Evolutionary conservation across 352 stramenopile genomes (phyloP).

Genomic region (Phytopythium aichiense): DNA sequence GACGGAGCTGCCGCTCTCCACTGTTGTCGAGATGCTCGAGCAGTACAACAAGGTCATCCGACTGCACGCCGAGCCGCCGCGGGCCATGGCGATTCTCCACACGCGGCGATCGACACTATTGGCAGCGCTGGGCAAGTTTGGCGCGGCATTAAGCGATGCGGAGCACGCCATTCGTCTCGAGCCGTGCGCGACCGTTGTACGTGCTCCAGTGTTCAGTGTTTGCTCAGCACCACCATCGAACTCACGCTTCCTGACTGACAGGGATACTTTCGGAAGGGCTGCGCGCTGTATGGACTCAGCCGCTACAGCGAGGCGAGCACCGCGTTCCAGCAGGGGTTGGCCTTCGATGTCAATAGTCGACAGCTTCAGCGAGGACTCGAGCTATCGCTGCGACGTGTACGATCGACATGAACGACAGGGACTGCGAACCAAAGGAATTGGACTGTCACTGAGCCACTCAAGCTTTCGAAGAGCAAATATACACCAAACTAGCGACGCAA

Average conservation of each 20-base stretch:
- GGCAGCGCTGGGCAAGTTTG: conserved; percentile 42
- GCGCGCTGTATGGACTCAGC: conserved; percentile 44
- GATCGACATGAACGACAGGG: neutral
- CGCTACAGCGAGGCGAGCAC: conserved; percentile 49
- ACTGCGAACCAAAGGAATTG: neutral
- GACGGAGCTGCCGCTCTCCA: conserved; percentile 16
- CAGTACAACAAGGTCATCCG: conserved; percentile 68
- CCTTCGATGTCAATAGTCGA: conserved; percentile 53
- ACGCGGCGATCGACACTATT: conserved; percentile 57
- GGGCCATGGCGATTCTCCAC: conserved; percentile 56
- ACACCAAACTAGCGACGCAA: neutral
- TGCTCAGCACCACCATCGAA: neutral
- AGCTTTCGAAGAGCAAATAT: neutral
- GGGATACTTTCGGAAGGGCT: conserved; percentile 71
- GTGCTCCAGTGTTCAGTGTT: conserved; percentile 1
- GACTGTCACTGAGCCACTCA: neutral
- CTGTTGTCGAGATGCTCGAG: conserved; percentile 41
- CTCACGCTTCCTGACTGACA: conserved; percentile 11
- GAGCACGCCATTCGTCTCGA: conserved; percentile 47
- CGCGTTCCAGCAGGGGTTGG: conserved; percentile 61
- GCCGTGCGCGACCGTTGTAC: conserved; percentile 46
- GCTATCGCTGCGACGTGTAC: conserved; percentile 26
- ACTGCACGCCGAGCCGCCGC: conserved; percentile 37
- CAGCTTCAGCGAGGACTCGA: conserved; percentile 58
- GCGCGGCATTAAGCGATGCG: conserved; percentile 43